These are phyloP conservation scores for Torulaspora indica DNA, from an alignment of 805 yeast species.

Conservation along the genomic window DNA sequence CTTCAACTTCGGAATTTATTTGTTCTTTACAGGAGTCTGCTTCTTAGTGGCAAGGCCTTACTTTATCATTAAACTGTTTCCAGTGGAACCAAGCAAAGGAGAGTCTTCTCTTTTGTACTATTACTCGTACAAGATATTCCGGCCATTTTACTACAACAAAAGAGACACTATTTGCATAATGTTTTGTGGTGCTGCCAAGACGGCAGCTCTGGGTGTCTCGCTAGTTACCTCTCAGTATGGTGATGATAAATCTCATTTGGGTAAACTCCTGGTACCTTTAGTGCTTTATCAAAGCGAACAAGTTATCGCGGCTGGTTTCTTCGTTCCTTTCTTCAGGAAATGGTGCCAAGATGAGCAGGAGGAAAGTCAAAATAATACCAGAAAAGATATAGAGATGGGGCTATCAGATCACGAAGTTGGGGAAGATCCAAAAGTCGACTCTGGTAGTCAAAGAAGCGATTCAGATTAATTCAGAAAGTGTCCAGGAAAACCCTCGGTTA, in stretches of 20 bases:
- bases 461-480: not conserved
- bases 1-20: conserved; percentile 74
- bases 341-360: conserved; percentile 47
- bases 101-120: conserved; percentile 44
- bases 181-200: conserved; percentile 90
- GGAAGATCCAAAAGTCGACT: not conserved
- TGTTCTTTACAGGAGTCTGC: conserved; percentile 67
- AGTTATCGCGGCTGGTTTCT: conserved; percentile 71
- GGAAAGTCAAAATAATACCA: conserved; percentile 5
- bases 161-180: conserved; percentile 72
- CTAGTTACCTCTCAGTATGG: conserved; percentile 79
- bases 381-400: conserved; percentile 8
- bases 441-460: not conserved
- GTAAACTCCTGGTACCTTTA: conserved; percentile 70
- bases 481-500: too few relatives aligned
- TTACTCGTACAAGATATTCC: conserved; percentile 36
- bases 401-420: not conserved
- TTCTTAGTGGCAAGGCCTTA: conserved; percentile 57
- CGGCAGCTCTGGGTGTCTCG: conserved; percentile 89
- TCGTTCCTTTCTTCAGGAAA: conserved; percentile 59
- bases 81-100: conserved; percentile 44
- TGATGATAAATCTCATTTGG: conserved; percentile 52
- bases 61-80: conserved; percentile 43
- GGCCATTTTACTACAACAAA: conserved; percentile 67
- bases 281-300: conserved; percentile 86